A percentile compares a stretch with the other conserved stretches of the same genome.
phyloP scores from a whole-genome alignment of 164 flowering plant genomes.

The Vitis rotundifolia region DNA sequence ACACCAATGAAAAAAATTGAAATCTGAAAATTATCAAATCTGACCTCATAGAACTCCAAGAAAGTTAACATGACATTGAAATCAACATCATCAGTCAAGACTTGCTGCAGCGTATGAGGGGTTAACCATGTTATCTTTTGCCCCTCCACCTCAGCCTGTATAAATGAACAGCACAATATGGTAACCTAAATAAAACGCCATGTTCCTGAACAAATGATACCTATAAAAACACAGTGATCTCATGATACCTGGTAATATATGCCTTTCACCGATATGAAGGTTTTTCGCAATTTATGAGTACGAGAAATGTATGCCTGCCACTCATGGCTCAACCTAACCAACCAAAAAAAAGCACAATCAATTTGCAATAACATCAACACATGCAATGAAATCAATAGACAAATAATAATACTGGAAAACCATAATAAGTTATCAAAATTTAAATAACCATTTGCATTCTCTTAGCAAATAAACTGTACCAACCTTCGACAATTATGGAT shows the following conservation, averaged over 20 bases:
- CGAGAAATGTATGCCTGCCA: constrained; percentile 95
- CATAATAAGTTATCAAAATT: too few species aligned
- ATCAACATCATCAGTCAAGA: constrained; percentile 83
- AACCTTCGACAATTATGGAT: constrained; percentile 88
- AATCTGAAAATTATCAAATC: neutral
- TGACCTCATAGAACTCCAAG: constrained; percentile 86
- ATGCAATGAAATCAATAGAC: neutral
- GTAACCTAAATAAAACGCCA: neutral
- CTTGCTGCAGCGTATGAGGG: constrained; percentile 89
- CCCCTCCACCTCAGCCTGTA: constrained; percentile 83
- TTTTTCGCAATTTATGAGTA: constrained; percentile 76
- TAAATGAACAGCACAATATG: constrained; percentile 4
- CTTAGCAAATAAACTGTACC: neutral
- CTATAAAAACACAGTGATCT: too few species aligned
- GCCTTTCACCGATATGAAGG: constrained; percentile 90
- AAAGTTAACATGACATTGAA: constrained; percentile 75
- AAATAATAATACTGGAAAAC: neutral
- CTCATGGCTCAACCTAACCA: constrained; percentile 85
- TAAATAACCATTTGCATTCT: too few species aligned
- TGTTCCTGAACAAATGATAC: neutral
- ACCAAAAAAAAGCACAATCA: neutral
- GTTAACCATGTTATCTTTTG: constrained; percentile 91
- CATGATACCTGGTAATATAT: constrained; percentile 82
- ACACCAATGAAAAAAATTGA: neutral
- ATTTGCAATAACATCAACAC: neutral